A percentile compares a stretch with the other conserved stretches of the same genome.
Evolutionary conservation across 2,329 filamentous ascomycete species (phyloP).

Genomic region (Microcera coccophila): DNA sequence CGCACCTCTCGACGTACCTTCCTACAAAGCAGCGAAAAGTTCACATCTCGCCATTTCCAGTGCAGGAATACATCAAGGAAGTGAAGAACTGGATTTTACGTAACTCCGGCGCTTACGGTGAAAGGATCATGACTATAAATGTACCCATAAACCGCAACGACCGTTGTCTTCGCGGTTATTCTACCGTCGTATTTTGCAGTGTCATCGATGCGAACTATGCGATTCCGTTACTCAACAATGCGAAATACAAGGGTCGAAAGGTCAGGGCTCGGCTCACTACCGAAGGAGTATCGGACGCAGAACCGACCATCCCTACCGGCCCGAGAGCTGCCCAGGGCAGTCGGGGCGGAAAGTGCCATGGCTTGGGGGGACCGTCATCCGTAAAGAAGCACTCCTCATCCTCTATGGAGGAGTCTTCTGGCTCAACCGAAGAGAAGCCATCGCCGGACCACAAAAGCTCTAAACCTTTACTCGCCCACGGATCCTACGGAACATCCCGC

Average conservation of each 20-base stretch:
- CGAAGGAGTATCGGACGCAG: conserved; percentile 13
- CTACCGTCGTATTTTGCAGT: conserved; percentile 23
- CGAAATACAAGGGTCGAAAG: conserved; percentile 23
- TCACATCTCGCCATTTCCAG: conserved; percentile 25
- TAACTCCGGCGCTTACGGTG: conserved; percentile 18
- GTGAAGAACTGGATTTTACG: conserved; percentile 28
- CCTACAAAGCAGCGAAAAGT: conserved; percentile 21
- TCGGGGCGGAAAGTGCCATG: conserved; percentile 9
- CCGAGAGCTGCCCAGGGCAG: conserved; percentile 6
- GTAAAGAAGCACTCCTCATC: conserved; percentile 9
- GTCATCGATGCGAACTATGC: conserved; percentile 19
- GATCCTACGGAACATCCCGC: conserved; percentile 19
- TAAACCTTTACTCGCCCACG: conserved; percentile 11
- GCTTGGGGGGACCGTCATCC: conserved; percentile 7
- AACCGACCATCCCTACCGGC: conserved; percentile 6
- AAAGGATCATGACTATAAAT: conserved; percentile 22
- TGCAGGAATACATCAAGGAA: conserved; percentile 18
- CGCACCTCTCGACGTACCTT: conserved; percentile 2
- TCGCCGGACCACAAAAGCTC: conserved; percentile 6
- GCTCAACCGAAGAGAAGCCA: conserved; percentile 5
- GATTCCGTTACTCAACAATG: conserved; percentile 24
- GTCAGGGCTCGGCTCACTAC: conserved; percentile 21
- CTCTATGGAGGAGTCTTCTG: conserved; percentile 12
- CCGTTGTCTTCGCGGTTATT: conserved; percentile 25
- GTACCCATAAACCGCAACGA: conserved; percentile 22